A percentile compares a stretch with the other conserved stretches of the same genome.
phyloP scores from a whole-genome alignment of 495 filamentous ascomycete species.

The Corynascus novoguineensis region DNA sequence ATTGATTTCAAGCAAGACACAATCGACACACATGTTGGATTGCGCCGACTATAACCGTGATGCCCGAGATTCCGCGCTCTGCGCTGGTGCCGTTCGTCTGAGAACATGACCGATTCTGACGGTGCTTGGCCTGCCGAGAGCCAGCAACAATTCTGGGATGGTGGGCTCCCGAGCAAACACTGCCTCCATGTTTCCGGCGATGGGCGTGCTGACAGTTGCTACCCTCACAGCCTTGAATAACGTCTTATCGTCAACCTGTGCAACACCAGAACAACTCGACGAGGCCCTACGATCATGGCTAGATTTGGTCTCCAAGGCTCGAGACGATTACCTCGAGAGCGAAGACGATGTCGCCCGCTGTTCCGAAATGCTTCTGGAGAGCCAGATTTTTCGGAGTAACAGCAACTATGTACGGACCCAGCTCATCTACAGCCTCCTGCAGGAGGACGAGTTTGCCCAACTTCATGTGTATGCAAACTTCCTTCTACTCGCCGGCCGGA shows the following conservation, averaged over 20 bases:
- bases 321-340: slow-evolving; percentile 74
- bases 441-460: slow-evolving; percentile 76
- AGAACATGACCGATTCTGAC: slow-evolving; percentile 57
- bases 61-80: slow-evolving; percentile 17
- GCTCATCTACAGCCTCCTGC: slow-evolving; percentile 84
- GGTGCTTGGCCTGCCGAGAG: slow-evolving; percentile 65
- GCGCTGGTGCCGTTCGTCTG: slow-evolving; percentile 22
- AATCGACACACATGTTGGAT: slow-evolving; percentile 11
- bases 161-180: slow-evolving; percentile 43
- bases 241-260: slow-evolving; percentile 67
- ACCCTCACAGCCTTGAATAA: slow-evolving; percentile 66
- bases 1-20: background rate
- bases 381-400: slow-evolving; percentile 65
- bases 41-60: slow-evolving; percentile 20
- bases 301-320: slow-evolving; percentile 68
- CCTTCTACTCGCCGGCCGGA: slow-evolving; percentile 82
- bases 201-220: slow-evolving; percentile 2
- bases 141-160: slow-evolving; percentile 90
- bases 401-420: slow-evolving; percentile 86
- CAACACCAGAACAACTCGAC: slow-evolving; percentile 74
- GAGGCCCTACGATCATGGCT: slow-evolving; percentile 80
- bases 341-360: slow-evolving; percentile 83
- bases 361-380: slow-evolving; percentile 73
- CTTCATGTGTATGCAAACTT: slow-evolving; percentile 80
- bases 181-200: background rate